A percentile compares a stretch with the other conserved stretches of the same genome.
Conservation (phyloP, 108 stramenopile genomes). For the Schizochytrium sp. region DNA sequence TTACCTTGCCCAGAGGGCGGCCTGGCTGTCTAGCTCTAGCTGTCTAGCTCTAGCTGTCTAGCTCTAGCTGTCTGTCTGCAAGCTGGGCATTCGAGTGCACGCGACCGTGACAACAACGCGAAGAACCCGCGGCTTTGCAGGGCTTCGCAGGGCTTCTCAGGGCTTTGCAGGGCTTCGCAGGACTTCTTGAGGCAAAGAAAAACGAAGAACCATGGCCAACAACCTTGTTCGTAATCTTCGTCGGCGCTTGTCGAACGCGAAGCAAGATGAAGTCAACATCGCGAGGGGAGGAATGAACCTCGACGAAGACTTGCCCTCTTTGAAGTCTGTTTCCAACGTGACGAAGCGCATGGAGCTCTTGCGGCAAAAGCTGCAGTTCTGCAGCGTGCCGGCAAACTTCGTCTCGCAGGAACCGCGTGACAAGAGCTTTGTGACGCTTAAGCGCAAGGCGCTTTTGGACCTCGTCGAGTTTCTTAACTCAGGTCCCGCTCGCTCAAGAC, state of each 20-base stretch:
- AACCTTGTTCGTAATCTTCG: background rate
- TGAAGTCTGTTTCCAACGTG: background rate
- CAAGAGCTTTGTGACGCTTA: slow-evolving; percentile 47
- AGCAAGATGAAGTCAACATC: background rate
- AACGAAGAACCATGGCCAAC: background rate
- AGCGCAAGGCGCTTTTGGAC: slow-evolving; percentile 92
- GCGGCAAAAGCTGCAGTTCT: background rate
- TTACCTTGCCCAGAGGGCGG: too few species aligned
- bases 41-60: too few species aligned
- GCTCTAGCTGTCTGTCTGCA: too few species aligned
- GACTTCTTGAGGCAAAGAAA: too few species aligned
- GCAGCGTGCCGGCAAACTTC: background rate
- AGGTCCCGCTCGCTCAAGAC: slow-evolving; percentile 73
- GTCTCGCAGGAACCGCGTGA: background rate
- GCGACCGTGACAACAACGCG: too few species aligned
- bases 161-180: too few species aligned
- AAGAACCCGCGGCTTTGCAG: too few species aligned
- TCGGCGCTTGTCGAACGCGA: background rate
- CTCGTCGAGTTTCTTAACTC: slow-evolving; percentile 96
- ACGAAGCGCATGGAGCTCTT: slow-evolving; percentile 1
- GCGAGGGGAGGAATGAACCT: background rate
- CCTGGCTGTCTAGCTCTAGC: too few species aligned
- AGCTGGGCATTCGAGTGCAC: too few species aligned
- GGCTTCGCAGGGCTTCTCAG: too few species aligned
- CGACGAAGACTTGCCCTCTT: background rate